A percentile compares a stretch with the other conserved stretches of the same genome.
Conservation (phyloP, 1,284 basidiomycete species). For the Coniferiporia weirii region DNA sequence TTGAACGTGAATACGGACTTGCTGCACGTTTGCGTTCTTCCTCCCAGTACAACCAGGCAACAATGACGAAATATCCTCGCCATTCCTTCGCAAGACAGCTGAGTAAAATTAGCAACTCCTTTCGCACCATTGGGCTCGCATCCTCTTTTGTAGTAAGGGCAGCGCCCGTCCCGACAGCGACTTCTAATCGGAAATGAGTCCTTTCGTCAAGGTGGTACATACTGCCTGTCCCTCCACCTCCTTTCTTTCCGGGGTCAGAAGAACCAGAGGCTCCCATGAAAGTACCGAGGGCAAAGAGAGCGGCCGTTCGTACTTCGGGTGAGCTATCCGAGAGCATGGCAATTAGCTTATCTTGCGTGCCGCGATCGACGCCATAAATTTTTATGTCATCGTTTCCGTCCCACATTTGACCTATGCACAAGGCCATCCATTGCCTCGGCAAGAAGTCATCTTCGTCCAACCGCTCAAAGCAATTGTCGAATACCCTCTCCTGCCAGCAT, state of each 20-base stretch:
- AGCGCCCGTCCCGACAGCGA: conserved; percentile 71
- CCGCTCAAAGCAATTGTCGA: conserved; percentile 84
- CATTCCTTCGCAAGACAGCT: conserved; percentile 94
- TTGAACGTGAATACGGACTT: conserved; percentile 29
- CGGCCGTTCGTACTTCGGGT: conserved; percentile 89
- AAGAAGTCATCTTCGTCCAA: conserved; percentile 90
- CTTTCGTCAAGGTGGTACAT: conserved; percentile 79
- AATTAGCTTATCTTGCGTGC: conserved; percentile 85
- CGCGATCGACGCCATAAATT: conserved; percentile 75
- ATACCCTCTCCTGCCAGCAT: conserved; percentile 81
- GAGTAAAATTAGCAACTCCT: conserved; percentile 89
- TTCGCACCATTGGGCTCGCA: conserved; percentile 93
- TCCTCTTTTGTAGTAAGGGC: conserved; percentile 85
- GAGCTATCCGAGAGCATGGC: conserved; percentile 82
- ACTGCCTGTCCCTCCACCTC: conserved; percentile 83
- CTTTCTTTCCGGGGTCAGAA: conserved; percentile 55
- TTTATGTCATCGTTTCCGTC: conserved; percentile 90
- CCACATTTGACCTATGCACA: conserved; percentile 97
- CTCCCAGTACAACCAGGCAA: conserved; percentile 95
- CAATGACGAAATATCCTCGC: conserved; percentile 93
- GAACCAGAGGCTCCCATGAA: conserved; percentile 89
- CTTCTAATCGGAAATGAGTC: conserved; percentile 76
- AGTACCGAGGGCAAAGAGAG: conserved; percentile 88
- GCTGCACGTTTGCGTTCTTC: conserved; percentile 63
- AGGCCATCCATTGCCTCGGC: conserved; percentile 88